Conservation (phyloP, 1,139 yeast genomes). For the Waltiozyma sp. region DNA sequence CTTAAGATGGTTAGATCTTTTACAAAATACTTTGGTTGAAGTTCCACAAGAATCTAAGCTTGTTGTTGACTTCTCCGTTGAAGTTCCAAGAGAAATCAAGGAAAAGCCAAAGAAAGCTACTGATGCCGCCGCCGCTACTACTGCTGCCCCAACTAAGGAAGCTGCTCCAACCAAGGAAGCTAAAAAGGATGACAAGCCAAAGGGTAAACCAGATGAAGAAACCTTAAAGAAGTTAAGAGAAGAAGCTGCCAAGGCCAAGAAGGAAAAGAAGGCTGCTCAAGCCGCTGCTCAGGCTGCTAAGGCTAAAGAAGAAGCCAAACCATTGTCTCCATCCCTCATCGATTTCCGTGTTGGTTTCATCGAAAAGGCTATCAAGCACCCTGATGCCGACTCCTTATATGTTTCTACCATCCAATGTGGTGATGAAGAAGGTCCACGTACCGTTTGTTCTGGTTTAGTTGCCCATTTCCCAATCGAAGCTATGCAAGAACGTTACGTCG, state of each 20-base stretch:
- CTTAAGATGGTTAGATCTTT: slow-evolving; percentile 81
- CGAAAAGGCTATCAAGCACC: slow-evolving; percentile 93
- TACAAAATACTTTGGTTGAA: slow-evolving; percentile 54
- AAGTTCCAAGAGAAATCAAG: slow-evolving; percentile 59
- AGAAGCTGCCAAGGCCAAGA: slow-evolving; percentile 65
- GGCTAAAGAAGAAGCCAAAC: slow-evolving; percentile 43
- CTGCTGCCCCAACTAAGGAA: slow-evolving; percentile 20
- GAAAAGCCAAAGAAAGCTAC: slow-evolving; percentile 43
- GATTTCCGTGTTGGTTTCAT: slow-evolving; percentile 95
- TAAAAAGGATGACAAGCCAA: slow-evolving; percentile 21
- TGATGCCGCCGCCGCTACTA: slow-evolving; percentile 20
- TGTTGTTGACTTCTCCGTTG: slow-evolving; percentile 44
- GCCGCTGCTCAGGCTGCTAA: slow-evolving; percentile 43
- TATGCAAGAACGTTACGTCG: slow-evolving; percentile 73
- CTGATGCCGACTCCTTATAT: slow-evolving; percentile 93
- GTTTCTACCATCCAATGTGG: slow-evolving; percentile 96
- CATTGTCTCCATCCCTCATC: slow-evolving; percentile 70
- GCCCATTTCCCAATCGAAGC: slow-evolving; percentile 67
- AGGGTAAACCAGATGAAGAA: slow-evolving; percentile 45
- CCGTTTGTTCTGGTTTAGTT: slow-evolving; percentile 93
- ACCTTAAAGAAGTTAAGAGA: slow-evolving; percentile 50
- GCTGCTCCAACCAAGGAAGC: slow-evolving; percentile 16
- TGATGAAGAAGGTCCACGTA: slow-evolving; percentile 93
- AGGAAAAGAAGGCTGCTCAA: slow-evolving; percentile 64
- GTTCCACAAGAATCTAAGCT: slow-evolving; percentile 46